These are phyloP conservation scores for Creolimax fragrantissima DNA, from an alignment of 78 protist genomes.

Conservation along the genomic window DNA sequence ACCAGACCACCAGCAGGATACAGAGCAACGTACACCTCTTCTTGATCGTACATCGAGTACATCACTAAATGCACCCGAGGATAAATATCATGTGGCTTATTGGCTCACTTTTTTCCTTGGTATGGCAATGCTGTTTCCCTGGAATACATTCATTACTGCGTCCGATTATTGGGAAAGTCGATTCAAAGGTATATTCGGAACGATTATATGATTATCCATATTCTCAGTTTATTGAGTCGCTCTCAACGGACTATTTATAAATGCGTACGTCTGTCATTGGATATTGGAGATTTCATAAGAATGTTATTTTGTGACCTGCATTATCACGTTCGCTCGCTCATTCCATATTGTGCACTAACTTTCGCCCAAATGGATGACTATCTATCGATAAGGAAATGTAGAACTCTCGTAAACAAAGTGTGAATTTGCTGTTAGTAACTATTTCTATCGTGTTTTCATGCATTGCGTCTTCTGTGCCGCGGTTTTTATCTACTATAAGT, in stretches of 20 bases:
- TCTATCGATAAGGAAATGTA: too few species aligned
- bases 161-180: slow-evolving; percentile 12
- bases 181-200: not conserved
- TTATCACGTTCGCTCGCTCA: slow-evolving; percentile 23
- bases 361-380: too few species aligned
- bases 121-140: slow-evolving; percentile 47
- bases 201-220: not conserved
- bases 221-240: too few species aligned
- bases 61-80: not conserved
- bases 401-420: too few species aligned
- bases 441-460: too few species aligned
- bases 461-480: too few species aligned
- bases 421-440: too few species aligned
- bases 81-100: slow-evolving; percentile 13
- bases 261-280: not conserved
- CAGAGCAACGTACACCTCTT: too few species aligned
- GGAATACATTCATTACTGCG: slow-evolving; percentile 56
- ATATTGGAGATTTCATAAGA: not conserved
- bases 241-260: too few species aligned
- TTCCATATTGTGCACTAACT: slow-evolving; percentile 1
- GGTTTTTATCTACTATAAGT: too few species aligned
- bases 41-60: too few species aligned
- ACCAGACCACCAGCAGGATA: too few species aligned
- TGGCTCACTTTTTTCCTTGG: slow-evolving; percentile 22
- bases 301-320: slow-evolving; percentile 6